Evolutionary conservation across 2,329 filamentous ascomycete species (phyloP).

Genomic region (Venturia effusa): DNA sequence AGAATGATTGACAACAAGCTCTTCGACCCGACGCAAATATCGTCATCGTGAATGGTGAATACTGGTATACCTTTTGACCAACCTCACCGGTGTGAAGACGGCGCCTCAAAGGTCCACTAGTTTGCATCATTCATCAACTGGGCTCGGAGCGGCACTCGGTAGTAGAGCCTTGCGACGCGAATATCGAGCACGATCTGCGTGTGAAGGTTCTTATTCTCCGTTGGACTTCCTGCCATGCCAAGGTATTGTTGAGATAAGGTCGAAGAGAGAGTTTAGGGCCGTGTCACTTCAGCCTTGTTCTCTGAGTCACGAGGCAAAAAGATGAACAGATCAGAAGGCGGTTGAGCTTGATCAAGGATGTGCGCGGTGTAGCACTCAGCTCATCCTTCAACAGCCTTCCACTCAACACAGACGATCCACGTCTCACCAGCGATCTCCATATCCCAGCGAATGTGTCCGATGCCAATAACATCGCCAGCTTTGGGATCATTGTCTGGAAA

Average conservation of each 20-base stretch:
- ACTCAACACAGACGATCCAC: slow-evolving; percentile 33
- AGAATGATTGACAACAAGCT: neutral
- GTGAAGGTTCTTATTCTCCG: neutral
- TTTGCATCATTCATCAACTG: neutral
- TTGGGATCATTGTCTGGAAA: slow-evolving; percentile 15
- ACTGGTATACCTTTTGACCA: neutral
- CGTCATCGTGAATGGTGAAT: neutral
- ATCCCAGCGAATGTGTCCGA: slow-evolving; percentile 32
- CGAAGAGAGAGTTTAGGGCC: neutral
- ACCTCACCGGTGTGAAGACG: neutral
- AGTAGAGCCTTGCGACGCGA: neutral
- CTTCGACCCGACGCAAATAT: neutral
- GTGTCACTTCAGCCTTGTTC: neutral
- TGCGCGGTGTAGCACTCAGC: neutral
- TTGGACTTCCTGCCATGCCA: neutral
- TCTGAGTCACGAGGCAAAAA: neutral
- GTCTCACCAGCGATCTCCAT: slow-evolving; percentile 23
- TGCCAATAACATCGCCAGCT: slow-evolving; percentile 22
- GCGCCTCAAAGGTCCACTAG: neutral
- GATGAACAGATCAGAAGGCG: neutral
- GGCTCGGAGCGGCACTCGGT: neutral
- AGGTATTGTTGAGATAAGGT: neutral
- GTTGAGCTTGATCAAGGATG: neutral
- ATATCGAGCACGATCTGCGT: neutral
- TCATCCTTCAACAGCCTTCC: slow-evolving; percentile 19